Percentiles rank a stretch among this genome's conserved stretches.
These are phyloP conservation scores for Thraustochytrium sp. DNA, from an alignment of 352 stramenopile genomes.

Conservation along the genomic window DNA sequence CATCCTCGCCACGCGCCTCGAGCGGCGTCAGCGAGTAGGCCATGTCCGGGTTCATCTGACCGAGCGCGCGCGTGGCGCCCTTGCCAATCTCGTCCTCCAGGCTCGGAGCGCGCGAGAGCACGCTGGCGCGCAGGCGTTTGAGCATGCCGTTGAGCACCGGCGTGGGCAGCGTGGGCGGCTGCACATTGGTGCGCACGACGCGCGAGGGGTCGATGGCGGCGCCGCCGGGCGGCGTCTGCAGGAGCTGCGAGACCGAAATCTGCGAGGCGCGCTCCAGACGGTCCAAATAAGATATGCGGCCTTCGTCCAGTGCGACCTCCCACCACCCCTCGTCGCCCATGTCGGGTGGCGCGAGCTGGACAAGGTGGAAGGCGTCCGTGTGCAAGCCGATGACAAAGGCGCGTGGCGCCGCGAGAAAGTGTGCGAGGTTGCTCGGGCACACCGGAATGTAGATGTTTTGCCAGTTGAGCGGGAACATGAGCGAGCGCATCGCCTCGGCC, in stretches of 20 bases:
- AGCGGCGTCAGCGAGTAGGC: constrained; percentile 28
- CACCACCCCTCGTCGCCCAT: background rate
- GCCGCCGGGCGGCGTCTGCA: constrained; percentile 19
- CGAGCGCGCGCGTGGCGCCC: constrained; percentile 1
- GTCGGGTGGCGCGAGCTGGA: background rate
- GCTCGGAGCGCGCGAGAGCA: background rate
- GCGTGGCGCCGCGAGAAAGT: constrained; percentile 71
- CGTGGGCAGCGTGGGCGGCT: background rate
- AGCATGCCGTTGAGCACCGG: constrained; percentile 6
- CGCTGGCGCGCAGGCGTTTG: background rate
- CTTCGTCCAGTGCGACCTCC: constrained; percentile 26
- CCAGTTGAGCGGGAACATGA: constrained; percentile 73
- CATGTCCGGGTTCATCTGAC: constrained; percentile 21
- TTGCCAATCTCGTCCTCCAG: constrained; percentile 18
- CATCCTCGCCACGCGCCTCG: constrained; percentile 17
- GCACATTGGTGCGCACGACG: background rate
- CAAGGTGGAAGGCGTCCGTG: constrained; percentile 65
- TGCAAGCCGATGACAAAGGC: constrained; percentile 75
- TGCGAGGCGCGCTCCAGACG: background rate
- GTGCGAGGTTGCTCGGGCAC: constrained; percentile 67
- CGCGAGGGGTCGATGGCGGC: background rate
- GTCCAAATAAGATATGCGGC: constrained; percentile 21
- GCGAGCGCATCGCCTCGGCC: constrained; percentile 65
- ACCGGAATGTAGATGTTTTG: constrained; percentile 77
- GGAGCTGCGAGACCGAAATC: background rate